phyloP scores from a whole-genome alignment of 208 protist species.

The Eutreptiella sp. region DNA sequence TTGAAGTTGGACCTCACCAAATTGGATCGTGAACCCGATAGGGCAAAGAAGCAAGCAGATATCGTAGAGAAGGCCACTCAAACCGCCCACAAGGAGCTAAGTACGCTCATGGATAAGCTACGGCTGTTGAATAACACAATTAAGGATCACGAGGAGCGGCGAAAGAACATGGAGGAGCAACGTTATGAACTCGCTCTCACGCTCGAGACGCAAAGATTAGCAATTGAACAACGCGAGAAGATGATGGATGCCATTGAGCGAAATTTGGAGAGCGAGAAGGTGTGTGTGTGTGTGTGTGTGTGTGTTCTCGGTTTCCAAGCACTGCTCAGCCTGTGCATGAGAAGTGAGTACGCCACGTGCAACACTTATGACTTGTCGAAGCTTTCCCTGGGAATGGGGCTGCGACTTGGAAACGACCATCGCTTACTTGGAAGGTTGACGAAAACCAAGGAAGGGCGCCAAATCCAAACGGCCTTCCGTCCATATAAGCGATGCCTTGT shows the following conservation, averaged over 20 bases:
- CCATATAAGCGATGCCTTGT: no score
- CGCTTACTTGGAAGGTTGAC: no score
- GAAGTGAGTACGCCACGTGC: no score
- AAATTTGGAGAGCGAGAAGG: constrained; percentile 64
- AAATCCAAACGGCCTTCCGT: no score
- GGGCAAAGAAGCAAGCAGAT: constrained; percentile 61
- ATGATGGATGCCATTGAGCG: constrained; percentile 72
- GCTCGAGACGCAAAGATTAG: constrained; percentile 52
- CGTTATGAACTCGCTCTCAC: constrained; percentile 51
- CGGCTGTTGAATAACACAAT: constrained; percentile 52
- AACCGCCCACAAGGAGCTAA: constrained; percentile 57
- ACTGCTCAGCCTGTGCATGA: no score
- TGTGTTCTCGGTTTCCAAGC: no score
- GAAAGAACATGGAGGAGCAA: constrained; percentile 55
- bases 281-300: no score
- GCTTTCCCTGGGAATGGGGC: no score
- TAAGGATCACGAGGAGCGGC: constrained; percentile 62
- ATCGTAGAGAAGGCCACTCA: constrained; percentile 55
- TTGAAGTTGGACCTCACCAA: constrained; percentile 59
- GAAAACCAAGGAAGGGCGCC: no score
- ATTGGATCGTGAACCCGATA: constrained; percentile 65
- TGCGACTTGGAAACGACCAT: neutral
- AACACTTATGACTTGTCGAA: no score
- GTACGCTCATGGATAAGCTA: constrained; percentile 57
- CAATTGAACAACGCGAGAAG: constrained; percentile 68